Percentiles rank a stretch among this genome's conserved stretches.
Conservation (phyloP, 352 stramenopile genomes). For the Phytopythium ostracodes region DNA sequence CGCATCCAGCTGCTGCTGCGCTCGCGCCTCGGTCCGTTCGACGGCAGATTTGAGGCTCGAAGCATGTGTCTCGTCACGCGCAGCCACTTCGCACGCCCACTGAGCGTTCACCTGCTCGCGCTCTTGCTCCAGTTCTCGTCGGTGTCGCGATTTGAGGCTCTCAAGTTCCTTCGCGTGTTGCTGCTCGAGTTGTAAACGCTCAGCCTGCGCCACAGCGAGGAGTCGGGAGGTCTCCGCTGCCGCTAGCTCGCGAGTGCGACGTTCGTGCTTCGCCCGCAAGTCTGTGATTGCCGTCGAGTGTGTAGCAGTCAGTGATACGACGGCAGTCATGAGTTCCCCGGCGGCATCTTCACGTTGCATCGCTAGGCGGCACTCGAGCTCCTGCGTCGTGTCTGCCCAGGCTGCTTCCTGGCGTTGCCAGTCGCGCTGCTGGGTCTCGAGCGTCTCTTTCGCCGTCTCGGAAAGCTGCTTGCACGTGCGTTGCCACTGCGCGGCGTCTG, state of each 20-base stretch:
- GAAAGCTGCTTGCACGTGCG: not conserved
- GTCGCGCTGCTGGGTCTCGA: not conserved
- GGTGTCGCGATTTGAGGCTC: slow-evolving; percentile 8
- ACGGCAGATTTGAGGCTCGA: slow-evolving; percentile 29
- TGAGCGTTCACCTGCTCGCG: slow-evolving; percentile 16
- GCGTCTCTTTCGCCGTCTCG: not conserved
- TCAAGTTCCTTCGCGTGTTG: slow-evolving; percentile 1
- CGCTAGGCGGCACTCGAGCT: not conserved
- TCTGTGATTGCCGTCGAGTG: not conserved
- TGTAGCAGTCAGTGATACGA: not conserved
- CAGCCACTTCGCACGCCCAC: slow-evolving; percentile 35
- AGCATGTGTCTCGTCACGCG: slow-evolving; percentile 21
- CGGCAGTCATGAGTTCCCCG: not conserved
- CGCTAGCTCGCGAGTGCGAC: not conserved
- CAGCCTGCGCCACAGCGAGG: not conserved
- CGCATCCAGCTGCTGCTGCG: slow-evolving; percentile 23
- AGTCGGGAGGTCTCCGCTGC: not conserved
- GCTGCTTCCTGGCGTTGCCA: not conserved
- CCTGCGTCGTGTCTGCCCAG: not conserved
- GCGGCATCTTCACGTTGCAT: not conserved
- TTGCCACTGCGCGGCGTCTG: not conserved
- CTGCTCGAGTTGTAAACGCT: not conserved
- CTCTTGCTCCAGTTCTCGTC: slow-evolving; percentile 24
- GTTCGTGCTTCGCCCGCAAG: not conserved
- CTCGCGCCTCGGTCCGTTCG: slow-evolving; percentile 27